phyloP scores from a whole-genome alignment of 2,329 filamentous ascomycete genomes.

The Colletotrichum sublineola region DNA sequence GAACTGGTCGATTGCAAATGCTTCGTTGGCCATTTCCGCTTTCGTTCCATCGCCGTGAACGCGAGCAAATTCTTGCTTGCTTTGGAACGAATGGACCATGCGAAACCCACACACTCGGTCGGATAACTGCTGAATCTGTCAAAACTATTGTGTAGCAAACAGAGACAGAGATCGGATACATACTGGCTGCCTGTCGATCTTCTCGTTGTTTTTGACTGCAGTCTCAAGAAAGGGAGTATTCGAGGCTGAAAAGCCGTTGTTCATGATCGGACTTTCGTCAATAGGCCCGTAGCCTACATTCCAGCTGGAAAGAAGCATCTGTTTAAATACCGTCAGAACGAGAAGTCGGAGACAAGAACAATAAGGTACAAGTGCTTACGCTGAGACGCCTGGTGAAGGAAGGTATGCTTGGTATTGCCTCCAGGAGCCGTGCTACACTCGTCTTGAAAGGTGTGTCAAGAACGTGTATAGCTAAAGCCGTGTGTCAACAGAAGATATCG shows the following conservation, averaged over 20 bases:
- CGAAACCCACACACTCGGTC: conserved; percentile 18
- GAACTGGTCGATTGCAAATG: conserved; percentile 1
- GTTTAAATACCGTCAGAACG: not conserved
- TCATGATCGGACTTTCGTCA: not conserved
- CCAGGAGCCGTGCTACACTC: not conserved
- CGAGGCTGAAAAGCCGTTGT: not conserved
- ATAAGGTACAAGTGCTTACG: not conserved
- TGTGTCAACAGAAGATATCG: not conserved
- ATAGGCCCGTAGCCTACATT: conserved; percentile 15
- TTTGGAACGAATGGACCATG: conserved; percentile 36
- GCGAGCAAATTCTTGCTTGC: conserved; percentile 24
- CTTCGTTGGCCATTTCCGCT: conserved; percentile 33
- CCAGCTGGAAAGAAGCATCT: conserved; percentile 13
- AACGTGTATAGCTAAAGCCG: no score
- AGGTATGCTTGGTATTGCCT: not conserved
- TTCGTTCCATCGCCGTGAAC: conserved; percentile 32
- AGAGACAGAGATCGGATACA: not conserved
- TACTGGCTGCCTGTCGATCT: not conserved
- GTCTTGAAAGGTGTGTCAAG: not conserved
- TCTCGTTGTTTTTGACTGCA: not conserved
- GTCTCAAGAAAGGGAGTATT: no score
- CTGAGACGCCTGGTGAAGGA: not conserved
- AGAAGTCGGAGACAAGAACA: not conserved
- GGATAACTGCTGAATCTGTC: not conserved
- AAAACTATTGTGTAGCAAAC: not conserved